These are phyloP conservation scores for Sphaerostilbella broomeana DNA, from an alignment of 2,329 filamentous ascomycete genomes.

Conservation along the genomic window DNA sequence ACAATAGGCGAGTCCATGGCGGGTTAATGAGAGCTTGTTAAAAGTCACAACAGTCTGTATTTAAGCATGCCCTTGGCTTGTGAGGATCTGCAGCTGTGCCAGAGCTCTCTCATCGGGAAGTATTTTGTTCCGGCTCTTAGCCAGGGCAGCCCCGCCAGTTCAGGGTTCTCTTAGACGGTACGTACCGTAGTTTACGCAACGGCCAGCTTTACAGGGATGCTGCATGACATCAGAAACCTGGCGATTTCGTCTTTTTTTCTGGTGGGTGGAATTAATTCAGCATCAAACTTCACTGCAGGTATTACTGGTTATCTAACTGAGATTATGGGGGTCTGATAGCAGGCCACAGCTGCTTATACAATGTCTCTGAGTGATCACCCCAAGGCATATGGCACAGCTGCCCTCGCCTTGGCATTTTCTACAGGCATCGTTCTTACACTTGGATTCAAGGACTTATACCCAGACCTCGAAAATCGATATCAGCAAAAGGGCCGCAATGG, in stretches of 20 bases:
- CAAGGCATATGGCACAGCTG: constrained; percentile 57
- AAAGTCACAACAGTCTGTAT: background rate
- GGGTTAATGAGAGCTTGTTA: constrained; percentile 12
- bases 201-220: constrained; percentile 11
- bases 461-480: constrained; percentile 62
- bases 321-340: background rate
- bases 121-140: constrained; percentile 7
- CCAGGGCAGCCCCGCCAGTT: constrained; percentile 9
- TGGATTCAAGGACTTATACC: constrained; percentile 73
- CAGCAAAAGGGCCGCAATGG: constrained; percentile 29
- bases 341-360: background rate
- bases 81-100: background rate
- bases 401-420: constrained; percentile 65
- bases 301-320: background rate
- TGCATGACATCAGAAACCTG: constrained; percentile 21
- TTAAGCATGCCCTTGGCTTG: background rate
- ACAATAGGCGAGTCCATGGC: constrained; percentile 82
- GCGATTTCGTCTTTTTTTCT: constrained; percentile 8
- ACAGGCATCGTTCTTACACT: constrained; percentile 69
- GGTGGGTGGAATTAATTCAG: background rate
- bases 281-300: background rate
- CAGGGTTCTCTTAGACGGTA: constrained; percentile 1
- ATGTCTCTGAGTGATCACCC: constrained; percentile 59
- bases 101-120: constrained; percentile 6
- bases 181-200: constrained; percentile 1